Conservation (phyloP, 306 rosid genomes). For the Fragaria iinumae region DNA sequence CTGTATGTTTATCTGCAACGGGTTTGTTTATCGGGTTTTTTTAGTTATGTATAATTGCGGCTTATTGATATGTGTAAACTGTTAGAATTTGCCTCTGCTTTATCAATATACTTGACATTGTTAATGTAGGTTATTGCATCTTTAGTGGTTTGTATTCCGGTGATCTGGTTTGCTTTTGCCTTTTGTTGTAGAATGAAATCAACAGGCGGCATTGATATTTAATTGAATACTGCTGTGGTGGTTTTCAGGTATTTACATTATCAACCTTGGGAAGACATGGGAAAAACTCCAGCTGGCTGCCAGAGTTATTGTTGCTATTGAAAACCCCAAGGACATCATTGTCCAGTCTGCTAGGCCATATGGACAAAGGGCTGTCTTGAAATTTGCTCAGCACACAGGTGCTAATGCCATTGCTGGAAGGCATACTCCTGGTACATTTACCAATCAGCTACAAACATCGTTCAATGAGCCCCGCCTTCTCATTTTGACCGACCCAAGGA, state of each 20-base stretch:
- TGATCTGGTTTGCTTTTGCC: background rate
- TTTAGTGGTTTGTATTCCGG: background rate
- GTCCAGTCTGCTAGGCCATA: slow-evolving; percentile 81
- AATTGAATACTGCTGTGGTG: background rate
- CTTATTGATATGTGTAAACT: background rate
- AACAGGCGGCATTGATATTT: background rate
- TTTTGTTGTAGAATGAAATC: background rate
- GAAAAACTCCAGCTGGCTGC: slow-evolving; percentile 83
- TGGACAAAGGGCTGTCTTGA: slow-evolving; percentile 81
- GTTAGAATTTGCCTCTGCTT: background rate
- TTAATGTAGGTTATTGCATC: background rate
- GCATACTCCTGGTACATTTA: slow-evolving; percentile 87
- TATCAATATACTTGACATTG: background rate
- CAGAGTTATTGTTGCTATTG: slow-evolving; percentile 76
- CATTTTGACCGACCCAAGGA: slow-evolving; percentile 86
- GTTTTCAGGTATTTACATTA: slow-evolving; percentile 64
- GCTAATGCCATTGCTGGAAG: slow-evolving; percentile 83
- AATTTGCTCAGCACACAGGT: slow-evolving; percentile 81
- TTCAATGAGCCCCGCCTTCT: slow-evolving; percentile 89
- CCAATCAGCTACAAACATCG: slow-evolving; percentile 85
- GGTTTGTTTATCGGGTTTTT: background rate
- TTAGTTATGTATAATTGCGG: background rate
- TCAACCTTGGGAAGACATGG: slow-evolving; percentile 81
- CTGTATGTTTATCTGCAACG: background rate
- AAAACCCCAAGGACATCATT: slow-evolving; percentile 75